Base-by-base conservation (phyloP, 805 yeast genomes). In the Nakazawaea wyomingensis region DNA sequence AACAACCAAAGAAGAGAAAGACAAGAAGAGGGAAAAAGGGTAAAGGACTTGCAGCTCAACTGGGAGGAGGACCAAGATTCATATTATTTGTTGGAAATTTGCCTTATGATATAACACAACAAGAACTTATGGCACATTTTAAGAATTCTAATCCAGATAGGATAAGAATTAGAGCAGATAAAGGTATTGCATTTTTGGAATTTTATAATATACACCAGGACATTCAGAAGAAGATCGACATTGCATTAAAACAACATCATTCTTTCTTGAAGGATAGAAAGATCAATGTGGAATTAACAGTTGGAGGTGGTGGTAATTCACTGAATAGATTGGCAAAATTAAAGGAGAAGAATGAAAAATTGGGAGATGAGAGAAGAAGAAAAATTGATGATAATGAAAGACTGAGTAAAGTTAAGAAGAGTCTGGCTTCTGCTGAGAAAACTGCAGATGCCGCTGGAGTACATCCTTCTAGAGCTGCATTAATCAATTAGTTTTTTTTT, bases 301-400 rank as follows among this genome's bases (percentile, higher is more conserved):
- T 88, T 39, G 99, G 99, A 44, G 99, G 99, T 33, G 99, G 99
- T 37, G 97, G 97, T 44, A 91, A 91, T 60, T 80, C 95, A 8
- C 66, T 73, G 46, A 71, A 67, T 33, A 68, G 95, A 55, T 53
- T 77, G 37, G 72, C 76, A 43, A 93, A 93, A 63, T 72, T 93
- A 53, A 77, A 78, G 55, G 76, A 74, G 38, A 91, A 91, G 70
- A 91, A 91, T 60, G 82, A 76, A 35, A 82, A 81, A 54, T 65
- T 90, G 53, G 74, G 73, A 34, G 82, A 71, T 21, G 96, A 90
- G 56, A 74, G 95, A 53, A 73, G 66, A 46, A 75, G 70, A 31
- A 75, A 82, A 54, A 70, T 80, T 34, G 53, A 60, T 43, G 71
- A 73, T 52, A 70, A 73, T 54, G 74, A 69, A 44, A 63, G 64